Evolutionary conservation across 129 eudicot genomes (phyloP).

Genomic region (Daucus carota): DNA sequence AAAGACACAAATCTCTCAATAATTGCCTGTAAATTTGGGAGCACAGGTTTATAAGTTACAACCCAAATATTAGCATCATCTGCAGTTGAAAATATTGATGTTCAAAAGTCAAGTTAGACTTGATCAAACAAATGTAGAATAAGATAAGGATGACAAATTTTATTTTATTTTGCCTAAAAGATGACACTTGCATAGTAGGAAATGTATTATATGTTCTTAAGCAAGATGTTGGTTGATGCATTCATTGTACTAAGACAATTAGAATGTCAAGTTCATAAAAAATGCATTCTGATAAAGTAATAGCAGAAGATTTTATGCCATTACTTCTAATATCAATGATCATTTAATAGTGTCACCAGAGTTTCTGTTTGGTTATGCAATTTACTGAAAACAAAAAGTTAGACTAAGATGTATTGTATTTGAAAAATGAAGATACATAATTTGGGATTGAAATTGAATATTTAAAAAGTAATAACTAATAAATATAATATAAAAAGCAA

Average conservation of each 20-base stretch:
- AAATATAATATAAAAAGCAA: too few species aligned
- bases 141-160: background rate
- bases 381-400: too few species aligned
- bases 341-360: too few species aligned
- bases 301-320: background rate
- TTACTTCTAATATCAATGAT: background rate
- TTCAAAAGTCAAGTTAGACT: background rate
- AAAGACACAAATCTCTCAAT: too few species aligned
- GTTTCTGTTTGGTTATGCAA: too few species aligned
- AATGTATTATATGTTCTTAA: background rate
- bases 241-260: background rate
- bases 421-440: too few species aligned
- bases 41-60: background rate
- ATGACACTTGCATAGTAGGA: background rate
- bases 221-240: background rate
- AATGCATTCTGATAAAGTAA: background rate
- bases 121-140: background rate
- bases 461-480: too few species aligned
- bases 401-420: too few species aligned
- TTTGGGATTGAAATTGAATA: too few species aligned
- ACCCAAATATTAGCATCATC: too few species aligned
- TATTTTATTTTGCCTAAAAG: too few species aligned
- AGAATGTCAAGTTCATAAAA: background rate
- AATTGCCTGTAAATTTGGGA: background rate
- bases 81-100: background rate